Percentiles rank a stretch among this genome's conserved stretches.
These are phyloP conservation scores for Dittrichia graveolens DNA, from an alignment of 129 eudicot genomes.

Conservation along the genomic window DNA sequence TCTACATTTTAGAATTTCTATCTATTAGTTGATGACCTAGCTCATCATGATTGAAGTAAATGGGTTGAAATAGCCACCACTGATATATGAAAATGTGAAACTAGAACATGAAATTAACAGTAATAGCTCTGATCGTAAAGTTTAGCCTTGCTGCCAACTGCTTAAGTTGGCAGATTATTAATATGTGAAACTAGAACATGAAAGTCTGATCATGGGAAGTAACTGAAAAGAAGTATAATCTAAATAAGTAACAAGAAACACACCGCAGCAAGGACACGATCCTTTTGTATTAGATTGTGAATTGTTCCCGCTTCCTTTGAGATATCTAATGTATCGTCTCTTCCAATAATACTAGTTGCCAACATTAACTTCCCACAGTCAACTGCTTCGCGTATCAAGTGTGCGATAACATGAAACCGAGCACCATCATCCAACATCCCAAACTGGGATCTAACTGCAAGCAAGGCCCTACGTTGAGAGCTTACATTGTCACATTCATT, in stretches of 20 bases:
- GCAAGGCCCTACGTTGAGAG: slow-evolving; percentile 71
- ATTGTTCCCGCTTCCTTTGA: slow-evolving; percentile 60
- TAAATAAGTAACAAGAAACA: slow-evolving; percentile 32
- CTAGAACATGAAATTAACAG: not conserved
- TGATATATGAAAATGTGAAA: no score
- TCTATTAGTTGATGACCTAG: no score
- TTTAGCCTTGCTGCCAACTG: not conserved
- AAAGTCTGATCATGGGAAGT: slow-evolving; percentile 3
- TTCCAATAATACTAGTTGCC: slow-evolving; percentile 63
- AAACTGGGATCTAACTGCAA: slow-evolving; percentile 74
- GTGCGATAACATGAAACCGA: slow-evolving; percentile 88
- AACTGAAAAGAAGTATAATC: slow-evolving; percentile 15
- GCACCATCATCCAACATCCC: slow-evolving; percentile 93
- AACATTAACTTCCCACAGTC: slow-evolving; percentile 81
- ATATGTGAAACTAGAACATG: not conserved
- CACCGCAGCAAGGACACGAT: slow-evolving; percentile 79
- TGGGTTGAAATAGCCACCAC: no score
- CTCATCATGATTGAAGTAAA: no score
- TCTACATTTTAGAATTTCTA: not conserved
- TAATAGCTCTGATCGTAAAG: not conserved
- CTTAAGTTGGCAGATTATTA: not conserved
- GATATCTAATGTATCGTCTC: slow-evolving; percentile 67
- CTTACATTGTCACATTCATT: slow-evolving; percentile 24
- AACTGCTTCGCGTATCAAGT: slow-evolving; percentile 90
- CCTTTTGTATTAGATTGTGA: slow-evolving; percentile 90